phyloP scores from a whole-genome alignment of 2,329 filamentous ascomycete genomes.

The Chrysoporthe puriensis region DNA sequence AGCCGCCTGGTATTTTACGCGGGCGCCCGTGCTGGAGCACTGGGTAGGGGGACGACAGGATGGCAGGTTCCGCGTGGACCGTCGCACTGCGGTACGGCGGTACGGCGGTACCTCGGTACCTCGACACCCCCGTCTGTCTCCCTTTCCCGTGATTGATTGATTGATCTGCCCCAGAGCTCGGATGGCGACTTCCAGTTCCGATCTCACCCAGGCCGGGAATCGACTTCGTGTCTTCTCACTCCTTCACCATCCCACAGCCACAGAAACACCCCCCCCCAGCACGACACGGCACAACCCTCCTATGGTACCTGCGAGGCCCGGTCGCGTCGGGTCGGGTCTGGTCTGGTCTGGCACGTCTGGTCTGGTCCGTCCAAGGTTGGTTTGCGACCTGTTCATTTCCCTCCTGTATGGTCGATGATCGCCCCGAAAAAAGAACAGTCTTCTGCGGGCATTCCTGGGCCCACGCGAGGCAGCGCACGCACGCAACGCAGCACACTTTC shows the following conservation, averaged over 20 bases:
- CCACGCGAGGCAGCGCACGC: not conserved
- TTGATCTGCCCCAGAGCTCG: slow-evolving; percentile 16
- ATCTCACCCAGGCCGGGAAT: slow-evolving; percentile 11
- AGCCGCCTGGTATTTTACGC: not conserved
- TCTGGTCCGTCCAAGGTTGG: not conserved
- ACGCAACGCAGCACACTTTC: not conserved
- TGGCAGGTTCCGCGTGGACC: not conserved
- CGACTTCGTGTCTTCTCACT: not conserved
- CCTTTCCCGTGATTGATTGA: not conserved
- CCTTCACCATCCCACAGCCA: not conserved
- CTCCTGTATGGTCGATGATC: not conserved
- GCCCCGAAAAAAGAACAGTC: not conserved
- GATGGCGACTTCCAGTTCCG: slow-evolving; percentile 22
- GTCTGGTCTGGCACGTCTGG: not conserved
- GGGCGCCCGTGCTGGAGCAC: no score
- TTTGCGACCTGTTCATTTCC: not conserved
- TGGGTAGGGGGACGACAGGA: no score
- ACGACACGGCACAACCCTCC: not conserved
- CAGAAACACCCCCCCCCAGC: not conserved
- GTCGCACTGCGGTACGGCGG: not conserved
- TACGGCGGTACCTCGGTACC: slow-evolving; percentile 1
- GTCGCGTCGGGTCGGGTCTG: not conserved
- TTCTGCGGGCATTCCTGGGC: not conserved
- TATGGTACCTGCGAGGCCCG: not conserved
- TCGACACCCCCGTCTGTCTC: not conserved